Evolutionary conservation across 805 yeast species (phyloP).

Genomic region (Lachancea sp.): DNA sequence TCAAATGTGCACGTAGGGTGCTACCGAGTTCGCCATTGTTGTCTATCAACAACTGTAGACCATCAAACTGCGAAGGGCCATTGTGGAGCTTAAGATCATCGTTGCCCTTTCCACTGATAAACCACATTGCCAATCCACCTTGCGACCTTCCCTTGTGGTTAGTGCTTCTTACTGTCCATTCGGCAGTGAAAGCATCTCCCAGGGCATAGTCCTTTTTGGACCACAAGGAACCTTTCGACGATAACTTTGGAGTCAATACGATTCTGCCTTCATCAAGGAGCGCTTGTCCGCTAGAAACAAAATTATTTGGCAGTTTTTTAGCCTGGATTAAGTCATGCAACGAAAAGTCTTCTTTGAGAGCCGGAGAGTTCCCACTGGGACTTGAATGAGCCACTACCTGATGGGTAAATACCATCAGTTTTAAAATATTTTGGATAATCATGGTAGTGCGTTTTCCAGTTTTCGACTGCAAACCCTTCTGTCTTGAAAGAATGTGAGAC

Average conservation of each 20-base stretch:
- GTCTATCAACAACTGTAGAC: constrained; percentile 57
- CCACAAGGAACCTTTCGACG: constrained; percentile 44
- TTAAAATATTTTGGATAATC: constrained; percentile 5
- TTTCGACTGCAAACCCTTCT: too few relatives aligned
- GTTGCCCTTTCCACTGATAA: constrained; percentile 34
- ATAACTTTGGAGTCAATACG: constrained; percentile 41
- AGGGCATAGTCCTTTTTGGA: constrained; percentile 29
- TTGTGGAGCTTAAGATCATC: constrained; percentile 38
- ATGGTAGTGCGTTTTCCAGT: background rate
- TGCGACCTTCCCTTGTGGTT: constrained; percentile 44
- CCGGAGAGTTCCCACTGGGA: constrained; percentile 16
- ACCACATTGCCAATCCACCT: constrained; percentile 57
- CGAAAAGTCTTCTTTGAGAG: constrained; percentile 30
- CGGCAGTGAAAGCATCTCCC: constrained; percentile 47
- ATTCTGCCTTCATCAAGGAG: constrained; percentile 47
- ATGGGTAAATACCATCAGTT: constrained; percentile 1
- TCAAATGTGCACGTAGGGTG: constrained; percentile 51
- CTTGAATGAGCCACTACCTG: constrained; percentile 2
- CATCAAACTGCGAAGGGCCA: constrained; percentile 56
- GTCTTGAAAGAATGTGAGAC: too few relatives aligned
- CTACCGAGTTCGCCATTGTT: constrained; percentile 41
- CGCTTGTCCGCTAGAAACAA: constrained; percentile 38
- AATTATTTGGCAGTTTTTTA: constrained; percentile 27
- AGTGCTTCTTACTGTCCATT: constrained; percentile 55
- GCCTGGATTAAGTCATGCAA: constrained; percentile 36